Conservation (phyloP, 495 filamentous ascomycete genomes). For the Trichoderma virens region DNA sequence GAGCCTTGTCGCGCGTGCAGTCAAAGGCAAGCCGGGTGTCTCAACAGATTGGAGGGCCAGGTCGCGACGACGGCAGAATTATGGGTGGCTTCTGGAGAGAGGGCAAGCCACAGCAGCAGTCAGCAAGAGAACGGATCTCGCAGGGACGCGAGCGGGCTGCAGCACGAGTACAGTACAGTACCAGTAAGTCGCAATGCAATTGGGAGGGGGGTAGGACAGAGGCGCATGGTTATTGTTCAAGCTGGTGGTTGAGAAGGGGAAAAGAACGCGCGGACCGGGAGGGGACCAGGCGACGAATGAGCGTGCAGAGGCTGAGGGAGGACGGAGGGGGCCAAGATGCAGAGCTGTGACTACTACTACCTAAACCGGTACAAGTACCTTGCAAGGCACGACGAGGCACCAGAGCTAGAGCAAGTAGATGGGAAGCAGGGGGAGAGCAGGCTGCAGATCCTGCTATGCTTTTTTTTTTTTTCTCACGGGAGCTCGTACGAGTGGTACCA, state of each 20-base stretch:
- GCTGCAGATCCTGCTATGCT: neutral
- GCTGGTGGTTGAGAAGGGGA: neutral
- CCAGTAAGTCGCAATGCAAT: constrained; percentile 1
- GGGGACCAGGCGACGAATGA: constrained; percentile 5
- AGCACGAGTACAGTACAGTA: neutral
- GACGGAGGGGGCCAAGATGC: neutral
- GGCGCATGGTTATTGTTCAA: neutral
- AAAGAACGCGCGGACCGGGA: constrained; percentile 7
- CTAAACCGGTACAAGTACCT: neutral
- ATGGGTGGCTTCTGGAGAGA: constrained; percentile 5
- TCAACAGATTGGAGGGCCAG: constrained; percentile 9
- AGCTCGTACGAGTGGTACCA: too few relatives aligned
- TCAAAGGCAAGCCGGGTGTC: neutral
- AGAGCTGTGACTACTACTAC: neutral
- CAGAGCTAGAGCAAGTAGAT: too few relatives aligned
- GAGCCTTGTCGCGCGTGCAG: constrained; percentile 9
- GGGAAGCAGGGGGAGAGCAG: too few relatives aligned
- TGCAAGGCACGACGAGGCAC: too few relatives aligned
- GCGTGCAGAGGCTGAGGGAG: constrained; percentile 4
- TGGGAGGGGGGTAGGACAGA: neutral
- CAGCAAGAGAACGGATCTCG: constrained; percentile 5
- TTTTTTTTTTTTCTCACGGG: too few relatives aligned
- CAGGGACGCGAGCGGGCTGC: neutral
- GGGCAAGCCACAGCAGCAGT: constrained; percentile 5
- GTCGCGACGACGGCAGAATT: constrained; percentile 11